Percentiles rank a stretch among this genome's conserved stretches.
phyloP scores from a whole-genome alignment of 108 stramenopile species.

The Pinguiococcus pyrenoidosus region DNA sequence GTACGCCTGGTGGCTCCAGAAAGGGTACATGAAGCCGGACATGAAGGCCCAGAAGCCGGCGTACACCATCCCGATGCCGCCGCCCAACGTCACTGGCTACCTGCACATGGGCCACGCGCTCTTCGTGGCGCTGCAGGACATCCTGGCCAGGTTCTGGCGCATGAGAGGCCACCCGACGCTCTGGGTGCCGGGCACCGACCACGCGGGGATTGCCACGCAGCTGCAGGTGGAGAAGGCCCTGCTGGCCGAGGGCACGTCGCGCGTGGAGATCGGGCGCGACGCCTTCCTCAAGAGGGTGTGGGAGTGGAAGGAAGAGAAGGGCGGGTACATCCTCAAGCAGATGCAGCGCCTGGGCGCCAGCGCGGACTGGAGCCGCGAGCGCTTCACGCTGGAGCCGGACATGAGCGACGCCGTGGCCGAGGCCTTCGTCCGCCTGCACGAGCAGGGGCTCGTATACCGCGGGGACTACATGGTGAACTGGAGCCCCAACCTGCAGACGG shows the following conservation, averaged over 20 bases:
- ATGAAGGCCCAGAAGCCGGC: constrained; percentile 11
- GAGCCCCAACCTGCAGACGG: constrained; percentile 91
- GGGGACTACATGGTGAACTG: constrained; percentile 84
- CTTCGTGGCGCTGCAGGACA: constrained; percentile 94
- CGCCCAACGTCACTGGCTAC: constrained; percentile 97
- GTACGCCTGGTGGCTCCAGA: constrained; percentile 31
- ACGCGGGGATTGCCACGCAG: constrained; percentile 98
- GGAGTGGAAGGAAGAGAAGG: constrained; percentile 85
- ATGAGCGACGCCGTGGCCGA: constrained; percentile 70
- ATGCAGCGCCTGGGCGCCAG: constrained; percentile 83
- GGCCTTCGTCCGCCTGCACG: constrained; percentile 86
- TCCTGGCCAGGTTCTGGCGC: constrained; percentile 86
- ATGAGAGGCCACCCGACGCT: constrained; percentile 89
- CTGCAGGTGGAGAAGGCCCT: constrained; percentile 82
- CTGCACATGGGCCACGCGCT: constrained; percentile 99
- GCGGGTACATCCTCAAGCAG: constrained; percentile 82
- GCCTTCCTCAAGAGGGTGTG: constrained; percentile 70
- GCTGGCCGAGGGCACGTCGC: constrained; percentile 54
- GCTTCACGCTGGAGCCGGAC: constrained; percentile 89
- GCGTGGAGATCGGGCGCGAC: constrained; percentile 73
- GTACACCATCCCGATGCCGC: constrained; percentile 64
- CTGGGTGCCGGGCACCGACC: constrained; percentile 95
- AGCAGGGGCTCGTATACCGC: constrained; percentile 21
- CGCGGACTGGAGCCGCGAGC: constrained; percentile 92
- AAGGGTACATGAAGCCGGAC: constrained; percentile 27